These are phyloP conservation scores for Marasmius tenuissimus DNA, from an alignment of 1,284 basidiomycete genomes.

Conservation along the genomic window DNA sequence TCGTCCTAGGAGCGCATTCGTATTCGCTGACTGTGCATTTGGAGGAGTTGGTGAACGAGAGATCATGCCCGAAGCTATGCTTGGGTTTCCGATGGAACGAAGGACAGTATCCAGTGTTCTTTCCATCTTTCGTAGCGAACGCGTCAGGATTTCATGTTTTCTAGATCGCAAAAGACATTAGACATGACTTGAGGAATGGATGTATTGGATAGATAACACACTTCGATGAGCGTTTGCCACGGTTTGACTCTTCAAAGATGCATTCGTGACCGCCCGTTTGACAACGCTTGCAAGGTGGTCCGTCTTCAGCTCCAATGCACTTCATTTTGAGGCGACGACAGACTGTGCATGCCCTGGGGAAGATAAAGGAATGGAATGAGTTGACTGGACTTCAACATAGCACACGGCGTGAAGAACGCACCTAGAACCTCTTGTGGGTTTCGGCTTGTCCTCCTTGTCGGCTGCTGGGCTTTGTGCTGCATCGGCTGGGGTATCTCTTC, in stretches of 20 bases:
- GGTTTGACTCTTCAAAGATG: slow-evolving; percentile 92
- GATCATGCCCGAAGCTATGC: slow-evolving; percentile 74
- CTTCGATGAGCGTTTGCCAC: slow-evolving; percentile 91
- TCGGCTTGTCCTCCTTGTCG: slow-evolving; percentile 77
- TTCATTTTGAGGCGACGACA: slow-evolving; percentile 98
- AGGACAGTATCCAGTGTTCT: slow-evolving; percentile 87
- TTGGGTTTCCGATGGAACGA: slow-evolving; percentile 80
- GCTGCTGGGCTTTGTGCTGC: slow-evolving; percentile 47
- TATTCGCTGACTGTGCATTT: slow-evolving; percentile 47
- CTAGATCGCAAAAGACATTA: slow-evolving; percentile 36
- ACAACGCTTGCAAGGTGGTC: slow-evolving; percentile 89
- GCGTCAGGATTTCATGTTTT: slow-evolving; percentile 86
- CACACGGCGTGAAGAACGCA: slow-evolving; percentile 33
- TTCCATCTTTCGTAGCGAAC: slow-evolving; percentile 92
- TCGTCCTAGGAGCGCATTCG: slow-evolving; percentile 56
- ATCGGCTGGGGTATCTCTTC: slow-evolving; percentile 58
- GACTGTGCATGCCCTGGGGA: slow-evolving; percentile 82
- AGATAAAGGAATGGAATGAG: slow-evolving; percentile 7
- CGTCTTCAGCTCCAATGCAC: slow-evolving; percentile 91
- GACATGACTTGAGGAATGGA: slow-evolving; percentile 8
- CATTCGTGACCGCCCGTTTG: slow-evolving; percentile 84
- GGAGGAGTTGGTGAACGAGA: slow-evolving; percentile 78
- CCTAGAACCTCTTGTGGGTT: slow-evolving; percentile 86
- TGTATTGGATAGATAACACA: slow-evolving; percentile 34
- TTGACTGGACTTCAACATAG: neutral